Base-by-base conservation (phyloP, 108 stramenopile genomes). In the Skeletonema grethae region DNA sequence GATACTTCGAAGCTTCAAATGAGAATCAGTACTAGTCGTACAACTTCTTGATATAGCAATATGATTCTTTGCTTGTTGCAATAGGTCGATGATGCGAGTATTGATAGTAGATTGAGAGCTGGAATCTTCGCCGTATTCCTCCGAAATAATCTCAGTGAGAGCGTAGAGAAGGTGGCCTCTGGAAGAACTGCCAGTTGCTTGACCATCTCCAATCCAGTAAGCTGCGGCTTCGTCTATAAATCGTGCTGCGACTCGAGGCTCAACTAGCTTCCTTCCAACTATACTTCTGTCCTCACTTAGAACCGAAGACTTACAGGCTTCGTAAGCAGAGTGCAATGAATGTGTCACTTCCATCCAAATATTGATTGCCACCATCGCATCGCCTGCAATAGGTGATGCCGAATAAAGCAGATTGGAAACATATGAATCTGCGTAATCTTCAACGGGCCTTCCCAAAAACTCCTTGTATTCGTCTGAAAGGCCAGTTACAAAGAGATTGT, bases 151-250 rank as follows among this genome's bases (percentile, higher is more conserved):
- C 69, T 95, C 91, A 36, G 94, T 85, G 34, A 92, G 74, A 6
- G 88, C 87, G 69, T 95, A 92, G 11, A 95, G 64, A 12, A 90
- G 77, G 50, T 92, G 90, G 9, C 91, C 94, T n/a, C 83, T 73
- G 28, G 85, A 69, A 20, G 73, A 71, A 43, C 85, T 80, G 31
- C 88, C 91, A 29, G 90, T 86, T 10, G 74, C 57, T 67, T 90
- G 86, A 31, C 86, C 88, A 72, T 91, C 91, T 10, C 94, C 94
- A 65, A 95, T 90, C 90, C 90, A 92, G 61, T 90, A 92, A 2
- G 91, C 91, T 5, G 88, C 91, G 5, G 86, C 94, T 35, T 86
- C 88, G 65, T 92, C 91, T 31, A 91, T 87, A 32, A 82, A 83
- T 38, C 83, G 73, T 22, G 90, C 82, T 15, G 88, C 84, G 68